Evolutionary conservation across 768 basidiomycete genomes (phyloP).

Genomic region (Asterophora lycoperdoides): DNA sequence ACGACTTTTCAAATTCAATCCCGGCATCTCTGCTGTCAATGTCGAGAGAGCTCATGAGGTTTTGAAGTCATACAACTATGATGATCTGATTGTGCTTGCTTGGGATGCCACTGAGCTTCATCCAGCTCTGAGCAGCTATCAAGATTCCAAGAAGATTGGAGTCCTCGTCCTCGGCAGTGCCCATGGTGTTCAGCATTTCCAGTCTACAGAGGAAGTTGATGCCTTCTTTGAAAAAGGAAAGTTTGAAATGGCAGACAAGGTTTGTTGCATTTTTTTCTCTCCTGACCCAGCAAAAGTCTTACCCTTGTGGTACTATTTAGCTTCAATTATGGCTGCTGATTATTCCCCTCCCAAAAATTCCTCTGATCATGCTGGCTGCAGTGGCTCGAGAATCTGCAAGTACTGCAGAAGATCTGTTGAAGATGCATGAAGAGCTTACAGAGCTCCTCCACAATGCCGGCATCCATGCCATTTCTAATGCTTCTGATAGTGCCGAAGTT

Average conservation of each 20-base stretch:
- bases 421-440: conserved; percentile 19
- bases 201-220: neutral
- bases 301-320: no score
- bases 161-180: neutral
- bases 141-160: neutral
- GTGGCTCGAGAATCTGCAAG: conserved; percentile 20
- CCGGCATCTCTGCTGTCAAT: neutral
- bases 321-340: conserved; percentile 29
- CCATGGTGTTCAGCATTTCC: neutral
- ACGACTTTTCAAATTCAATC: neutral
- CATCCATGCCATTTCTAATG: neutral
- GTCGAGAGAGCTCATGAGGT: neutral
- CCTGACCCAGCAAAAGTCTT: no score
- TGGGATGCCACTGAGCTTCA: neutral
- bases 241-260: neutral
- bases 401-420: neutral
- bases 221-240: neutral
- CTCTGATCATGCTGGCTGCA: conserved; percentile 32
- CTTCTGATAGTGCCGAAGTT: neutral
- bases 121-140: neutral
- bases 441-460: neutral
- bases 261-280: no score
- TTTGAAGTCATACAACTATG: neutral
- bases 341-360: conserved; percentile 28
- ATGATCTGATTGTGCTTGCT: neutral